Evolutionary conservation across 441 rosid species (phyloP), one percentile per base, ranked within the genome.

Genomic region (Adansonia gregorii): DNA sequence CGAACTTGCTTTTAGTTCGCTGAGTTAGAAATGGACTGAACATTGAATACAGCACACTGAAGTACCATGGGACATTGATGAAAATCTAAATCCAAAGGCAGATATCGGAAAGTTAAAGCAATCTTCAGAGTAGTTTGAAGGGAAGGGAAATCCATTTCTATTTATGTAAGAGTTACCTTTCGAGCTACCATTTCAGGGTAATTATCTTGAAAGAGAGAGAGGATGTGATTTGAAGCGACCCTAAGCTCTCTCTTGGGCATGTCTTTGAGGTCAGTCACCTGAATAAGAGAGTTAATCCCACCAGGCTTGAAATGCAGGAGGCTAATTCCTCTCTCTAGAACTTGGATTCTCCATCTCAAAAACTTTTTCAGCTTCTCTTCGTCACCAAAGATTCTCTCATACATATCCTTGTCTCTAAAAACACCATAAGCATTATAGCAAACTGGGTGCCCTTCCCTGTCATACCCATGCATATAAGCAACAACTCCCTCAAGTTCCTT

Each of bases 121-220:
- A 3, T 24, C 22, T 27, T 45, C 14, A 27, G 6, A 14, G 8
- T 31, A 51, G 73, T 70, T 70, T 70, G 46, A 24, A 70, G 17
- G 27, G 6, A 49, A 51, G 45, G 51, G 73, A 24, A 15, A 69
- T 3, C 27, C 15, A 17, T 39, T 67, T 19, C 24, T 41, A 43
- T 10, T 14, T 27, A 17, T 54, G n/a, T 2, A 43, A 11, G 17
- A 12, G 43, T 6, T 81, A 95, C 99, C 99, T 94, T 94, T 9
- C 95, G 91, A 72, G 98, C 99, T 22, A 96, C 99, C 98, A 94
- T 89, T 80, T 96, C 99, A 43, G 99, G 99, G 79, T 96, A 96
- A 84, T 96, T 96, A 79, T 96, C 97, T 77, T 96, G 99, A 39
- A 96, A 94, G n/a, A 96, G 88, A 58, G 97, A 91, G 31, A 96